Evolutionary conservation across 441 rosid species (phyloP), one percentile per base, ranked within the genome.

Genomic region (Corymbia calophylla): DNA sequence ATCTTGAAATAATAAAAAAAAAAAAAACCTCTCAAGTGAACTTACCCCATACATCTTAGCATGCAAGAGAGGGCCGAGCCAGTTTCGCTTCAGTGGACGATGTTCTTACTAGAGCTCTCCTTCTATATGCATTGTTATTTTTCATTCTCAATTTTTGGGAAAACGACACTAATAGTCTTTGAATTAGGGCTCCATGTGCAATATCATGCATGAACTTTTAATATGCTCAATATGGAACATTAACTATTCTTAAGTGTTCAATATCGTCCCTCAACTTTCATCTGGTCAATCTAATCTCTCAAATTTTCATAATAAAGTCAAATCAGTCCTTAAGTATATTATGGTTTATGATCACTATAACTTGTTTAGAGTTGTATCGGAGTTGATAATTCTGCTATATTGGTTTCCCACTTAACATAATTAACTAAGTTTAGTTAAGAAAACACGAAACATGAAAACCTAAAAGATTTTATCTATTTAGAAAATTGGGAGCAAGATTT

Each of bases 211-310:
- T 68, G 31, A 68, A 8, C 5, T 68, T 68, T 17, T 68, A 68
- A 68, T 31, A 16, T 2, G 0, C 17, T 68, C 5, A 17, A 17
- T 68, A 8, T 8, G 25, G 2, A 16, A 23, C 0, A 0, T 5
- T 68, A 31, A 4, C 23, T 66, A 66, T 66, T 66, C 11, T 9
- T 31, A 66, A 66, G 31, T 31, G 11, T 66, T 66, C 23, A 31
- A 31, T 16, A 35, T 8, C 1, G 5, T 18, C 7, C 77, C 44
- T 66, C 23, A 9, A 31, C 44, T 31, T 66, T 31, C 13, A 2
- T 17, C 31, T 4, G 2, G 31, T 31, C 77, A 17, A 66, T 66
- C 23, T 66, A 66, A 31, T 31, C 77, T 66, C 44, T 66, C 44
- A 17, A 18, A 31, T 66, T 66, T 66, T 16, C 11, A 31, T 66